A percentile compares a stretch with the other conserved stretches of the same genome.
phyloP scores from a whole-genome alignment of 2,329 filamentous ascomycete species.

The Penicillium sp. region DNA sequence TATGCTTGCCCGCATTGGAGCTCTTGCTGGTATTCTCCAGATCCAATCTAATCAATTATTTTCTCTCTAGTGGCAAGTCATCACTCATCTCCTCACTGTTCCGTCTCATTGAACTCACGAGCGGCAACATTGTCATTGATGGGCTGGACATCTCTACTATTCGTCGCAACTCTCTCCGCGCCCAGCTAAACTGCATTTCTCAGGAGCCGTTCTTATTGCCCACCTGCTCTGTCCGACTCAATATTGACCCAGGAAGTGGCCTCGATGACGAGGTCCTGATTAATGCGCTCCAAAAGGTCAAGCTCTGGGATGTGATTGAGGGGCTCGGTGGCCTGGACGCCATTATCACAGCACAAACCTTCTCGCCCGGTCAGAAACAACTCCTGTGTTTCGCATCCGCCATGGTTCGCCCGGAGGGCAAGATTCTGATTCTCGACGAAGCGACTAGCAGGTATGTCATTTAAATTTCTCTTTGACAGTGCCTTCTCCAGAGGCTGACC shows the following conservation, averaged over 20 bases:
- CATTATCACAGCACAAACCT: neutral
- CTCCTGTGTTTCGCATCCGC: neutral
- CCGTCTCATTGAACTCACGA: neutral
- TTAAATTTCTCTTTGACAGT: neutral
- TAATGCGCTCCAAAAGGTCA: neutral
- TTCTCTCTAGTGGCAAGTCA: neutral
- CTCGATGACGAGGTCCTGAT: neutral
- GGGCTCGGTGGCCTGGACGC: neutral
- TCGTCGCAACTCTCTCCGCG: neutral
- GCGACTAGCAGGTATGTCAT: neutral
- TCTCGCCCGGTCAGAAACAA: neutral
- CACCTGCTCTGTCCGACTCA: neutral
- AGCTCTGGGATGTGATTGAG: neutral
- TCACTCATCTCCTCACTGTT: neutral
- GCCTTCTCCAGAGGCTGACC: neutral
- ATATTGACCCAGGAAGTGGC: neutral
- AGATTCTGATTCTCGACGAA: neutral
- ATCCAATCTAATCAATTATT: neutral
- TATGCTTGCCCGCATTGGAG: neutral
- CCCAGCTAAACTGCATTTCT: neutral
- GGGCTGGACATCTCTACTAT: neutral
- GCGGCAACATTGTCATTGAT: neutral
- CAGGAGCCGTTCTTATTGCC: conserved; percentile 1
- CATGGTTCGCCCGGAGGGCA: neutral
- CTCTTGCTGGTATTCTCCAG: neutral